Evolutionary conservation across 768 basidiomycete species (phyloP), one percentile per base, ranked within the genome.

Genomic region (Dacryopinax primogenitus): DNA sequence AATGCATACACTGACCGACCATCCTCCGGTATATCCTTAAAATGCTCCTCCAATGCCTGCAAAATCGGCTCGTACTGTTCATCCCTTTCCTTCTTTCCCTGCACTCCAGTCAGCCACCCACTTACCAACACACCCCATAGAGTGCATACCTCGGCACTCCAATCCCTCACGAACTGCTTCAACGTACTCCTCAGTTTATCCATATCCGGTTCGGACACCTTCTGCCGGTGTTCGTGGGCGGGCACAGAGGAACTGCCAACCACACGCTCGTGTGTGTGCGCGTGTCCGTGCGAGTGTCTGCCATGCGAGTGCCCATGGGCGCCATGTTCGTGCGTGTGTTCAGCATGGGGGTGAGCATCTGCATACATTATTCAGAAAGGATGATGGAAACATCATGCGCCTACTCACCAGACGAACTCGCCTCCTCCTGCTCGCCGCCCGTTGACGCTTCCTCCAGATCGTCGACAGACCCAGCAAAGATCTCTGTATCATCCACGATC

Each of bases 121-220:
- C 63, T 34, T 62, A 66, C 47, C 21, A 39, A 35, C n/a, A 41
- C 1, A 32, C 39, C 47, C 12, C 33, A 51, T 33, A 37, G 65
- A 21, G 18, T 12, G 1, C 76, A 45, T 39, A 92, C 90, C 78
- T 91, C 87, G 68, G 79, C 81, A 66, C 88, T 90, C 93, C 94
- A 98, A 72, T 98, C 93, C 13, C 93, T 81, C 11, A 92, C 92
- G 63, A 95, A 87, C 70, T 95, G 92, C 71, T 95, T 91, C 37
- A 97, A 75, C 0, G 93, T 95, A 71, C 91, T 93, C 66, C 92
- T 78, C 39, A 98, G 77, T 72, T 95, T 94, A 72, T 96, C 92
- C 84, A 89, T 87, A 69, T 92, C 88, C 67, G 82, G 82, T 36
- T 90, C 88, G 58, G 28, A 63, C 18, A 61, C 33, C 62, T 44